Evolutionary conservation across 2,329 filamentous ascomycete species (phyloP), one percentile per base, ranked within the genome.

Genomic region (Cordyceps farinosa): DNA sequence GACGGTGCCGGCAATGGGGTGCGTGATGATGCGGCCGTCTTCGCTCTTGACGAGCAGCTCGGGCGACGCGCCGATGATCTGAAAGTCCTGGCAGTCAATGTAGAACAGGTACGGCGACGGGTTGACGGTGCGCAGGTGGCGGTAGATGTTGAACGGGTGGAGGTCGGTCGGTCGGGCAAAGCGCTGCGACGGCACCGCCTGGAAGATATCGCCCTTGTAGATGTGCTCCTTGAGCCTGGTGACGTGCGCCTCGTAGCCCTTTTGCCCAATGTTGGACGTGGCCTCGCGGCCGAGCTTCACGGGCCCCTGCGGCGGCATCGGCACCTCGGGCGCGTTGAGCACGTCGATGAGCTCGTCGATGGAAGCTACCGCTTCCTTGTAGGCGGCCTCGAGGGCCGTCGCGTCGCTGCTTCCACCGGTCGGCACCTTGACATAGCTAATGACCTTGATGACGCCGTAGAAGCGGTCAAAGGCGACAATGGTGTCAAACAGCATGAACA

Each of bases 41-140:
- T 97, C 92, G 67, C 90, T 88, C 79, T 97, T 97, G 71, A 97
- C 94, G 52, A 99, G 86, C 65, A 98, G 85, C 78, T 99, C 95
- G 1, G 95, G 95, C 64, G 91, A 96, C 45, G 95, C 95, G 64
- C 95, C 95, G 13, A 99, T 90, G 68, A 99, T 93, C 74, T 97
- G 91, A 78, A 99, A 98, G 72, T 91, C 90, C 65, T 85, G 84
- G 78, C 94, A 98, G 75, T 95, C 88, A 66, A 99, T 86, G 78
- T 93, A 99, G 82, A 99, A 99, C 42, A 99, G 87, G 77, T 99
- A 99, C 0, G 95, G 95, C 9, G 92, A 97, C 0, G 95, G 95
- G 74, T 99, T 99, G 72, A 98, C 91, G n/a, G 92, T 97, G 66
- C 95, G 91, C 44, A 99, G 84, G 74, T 97, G 92, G 61, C 94